Base-by-base conservation (phyloP, 768 basidiomycete genomes). In the Cyclocybe aegerita region DNA sequence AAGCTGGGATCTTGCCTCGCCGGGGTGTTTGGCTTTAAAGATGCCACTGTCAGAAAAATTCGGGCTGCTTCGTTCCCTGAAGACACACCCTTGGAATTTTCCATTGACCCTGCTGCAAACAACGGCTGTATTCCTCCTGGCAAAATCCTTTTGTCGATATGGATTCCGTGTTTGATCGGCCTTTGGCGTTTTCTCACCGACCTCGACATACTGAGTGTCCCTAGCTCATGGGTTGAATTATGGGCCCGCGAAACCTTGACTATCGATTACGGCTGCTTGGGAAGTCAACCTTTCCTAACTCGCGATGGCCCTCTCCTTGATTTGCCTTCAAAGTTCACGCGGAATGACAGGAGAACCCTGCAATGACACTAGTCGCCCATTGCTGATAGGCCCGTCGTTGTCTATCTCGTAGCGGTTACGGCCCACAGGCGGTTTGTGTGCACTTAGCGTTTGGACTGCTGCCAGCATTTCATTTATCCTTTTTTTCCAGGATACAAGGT, bases 391-490 rank as follows among this genome's bases (percentile, higher is more conserved):
- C 39, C 14, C 23, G 23, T 23, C 23, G 23, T 23, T 23, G 23
- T 23, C 23, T 23, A 23, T 23, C 4, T 23, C 9, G n/a, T 9
- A 42, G 31, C 10, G 17, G 23, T 23, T 4, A 23, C 4, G 23
- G 23, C 23, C 3, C 23, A 23, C 23, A 23, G 23, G 23, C 23
- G 23, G 23, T 23, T 23, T 4, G 23, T 23, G 3, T 23, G 23
- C 23, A 39, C 43, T 50, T 42, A 34, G 36, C 36, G 37, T 43
- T 30, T 23, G 14, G 14, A 32, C 14, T 41, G 48, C 30, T 48
- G 30, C 17, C 14, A 31, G 40, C 30, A 31, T 30, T 48, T 53
- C 52, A 43, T 53, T 53, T 53, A 53, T 36, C 46, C 52, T 48
- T 52, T 52, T 52, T 16, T 23, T 39, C 39, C 23, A 53, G n/a